These are phyloP conservation scores for Nicotiana tabacum DNA, from an alignment of 257 asterid genomes.

Conservation along the genomic window DNA sequence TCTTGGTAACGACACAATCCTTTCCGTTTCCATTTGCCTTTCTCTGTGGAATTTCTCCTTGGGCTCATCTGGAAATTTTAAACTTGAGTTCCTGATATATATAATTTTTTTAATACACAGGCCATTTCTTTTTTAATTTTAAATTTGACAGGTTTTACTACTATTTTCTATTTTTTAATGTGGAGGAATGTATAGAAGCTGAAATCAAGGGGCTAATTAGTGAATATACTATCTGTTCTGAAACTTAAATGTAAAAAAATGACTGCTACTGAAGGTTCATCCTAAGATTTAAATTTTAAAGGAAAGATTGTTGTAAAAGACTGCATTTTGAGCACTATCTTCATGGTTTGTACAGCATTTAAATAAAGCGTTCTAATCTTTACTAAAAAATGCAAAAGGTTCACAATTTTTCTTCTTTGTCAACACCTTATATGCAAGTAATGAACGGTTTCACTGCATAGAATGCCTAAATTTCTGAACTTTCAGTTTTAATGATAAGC, in stretches of 20 bases:
- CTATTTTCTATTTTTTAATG: neutral
- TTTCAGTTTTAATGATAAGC: neutral
- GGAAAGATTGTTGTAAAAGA: neutral
- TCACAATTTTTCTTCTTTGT: neutral
- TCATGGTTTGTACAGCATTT: neutral
- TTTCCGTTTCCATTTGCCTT: neutral
- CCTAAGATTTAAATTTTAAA: neutral
- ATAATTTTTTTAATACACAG: neutral
- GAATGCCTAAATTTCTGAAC: neutral
- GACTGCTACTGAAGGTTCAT: neutral
- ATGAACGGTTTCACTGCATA: neutral
- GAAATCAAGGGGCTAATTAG: neutral
- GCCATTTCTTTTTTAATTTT: too few relatives aligned
- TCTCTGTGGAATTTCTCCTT: neutral
- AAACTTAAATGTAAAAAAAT: neutral
- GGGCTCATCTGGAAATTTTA: neutral
- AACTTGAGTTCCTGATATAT: neutral
- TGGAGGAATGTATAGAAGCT: neutral
- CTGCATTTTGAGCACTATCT: neutral
- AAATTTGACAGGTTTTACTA: neutral
- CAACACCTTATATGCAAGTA: neutral
- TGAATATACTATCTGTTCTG: neutral
- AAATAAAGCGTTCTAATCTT: neutral
- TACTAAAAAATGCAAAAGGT: neutral
- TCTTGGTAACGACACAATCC: conserved; percentile 41